Evolutionary conservation across 768 basidiomycete genomes (phyloP).

Genomic region (Collybia mongolica): DNA sequence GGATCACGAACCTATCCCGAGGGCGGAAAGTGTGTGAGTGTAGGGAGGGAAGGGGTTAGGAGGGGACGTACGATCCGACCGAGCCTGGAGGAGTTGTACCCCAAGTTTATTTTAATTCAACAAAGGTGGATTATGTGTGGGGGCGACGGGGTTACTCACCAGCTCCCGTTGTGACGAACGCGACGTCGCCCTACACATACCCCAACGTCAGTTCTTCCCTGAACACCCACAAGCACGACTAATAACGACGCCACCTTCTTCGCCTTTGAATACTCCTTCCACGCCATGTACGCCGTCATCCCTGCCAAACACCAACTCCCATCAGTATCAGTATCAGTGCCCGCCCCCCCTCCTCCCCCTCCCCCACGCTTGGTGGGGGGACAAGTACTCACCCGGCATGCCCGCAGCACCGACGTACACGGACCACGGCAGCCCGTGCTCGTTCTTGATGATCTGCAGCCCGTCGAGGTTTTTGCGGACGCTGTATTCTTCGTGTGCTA

Average conservation of each 20-base stretch:
- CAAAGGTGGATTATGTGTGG: too few relatives aligned
- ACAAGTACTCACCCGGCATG: conserved; percentile 55
- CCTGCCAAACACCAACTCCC: conserved; percentile 18
- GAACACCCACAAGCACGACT: not conserved
- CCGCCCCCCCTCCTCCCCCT: too few relatives aligned
- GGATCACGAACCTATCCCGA: conserved; percentile 1
- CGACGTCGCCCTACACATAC: conserved; percentile 33
- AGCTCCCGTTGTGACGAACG: conserved; percentile 39
- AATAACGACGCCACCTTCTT: conserved; percentile 30
- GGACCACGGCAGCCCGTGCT: conserved; percentile 46
- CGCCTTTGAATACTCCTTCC: conserved; percentile 37
- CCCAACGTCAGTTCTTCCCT: not conserved
- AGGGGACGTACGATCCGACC: conserved; percentile 55
- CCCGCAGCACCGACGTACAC: conserved; percentile 50
- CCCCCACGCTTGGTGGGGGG: too few relatives aligned
- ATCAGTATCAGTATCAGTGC: too few relatives aligned
- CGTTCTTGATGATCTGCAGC: conserved; percentile 34
- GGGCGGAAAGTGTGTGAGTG: not conserved
- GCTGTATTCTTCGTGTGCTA: conserved; percentile 38
- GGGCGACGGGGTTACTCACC: conserved; percentile 15
- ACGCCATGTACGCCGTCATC: conserved; percentile 36
- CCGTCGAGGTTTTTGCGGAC: conserved; percentile 20
- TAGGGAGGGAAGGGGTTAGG: too few relatives aligned
- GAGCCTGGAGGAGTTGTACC: conserved; percentile 30
- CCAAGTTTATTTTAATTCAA: too few relatives aligned